phyloP scores from a whole-genome alignment of 1,284 basidiomycete species.

The Leccinum laetum region DNA sequence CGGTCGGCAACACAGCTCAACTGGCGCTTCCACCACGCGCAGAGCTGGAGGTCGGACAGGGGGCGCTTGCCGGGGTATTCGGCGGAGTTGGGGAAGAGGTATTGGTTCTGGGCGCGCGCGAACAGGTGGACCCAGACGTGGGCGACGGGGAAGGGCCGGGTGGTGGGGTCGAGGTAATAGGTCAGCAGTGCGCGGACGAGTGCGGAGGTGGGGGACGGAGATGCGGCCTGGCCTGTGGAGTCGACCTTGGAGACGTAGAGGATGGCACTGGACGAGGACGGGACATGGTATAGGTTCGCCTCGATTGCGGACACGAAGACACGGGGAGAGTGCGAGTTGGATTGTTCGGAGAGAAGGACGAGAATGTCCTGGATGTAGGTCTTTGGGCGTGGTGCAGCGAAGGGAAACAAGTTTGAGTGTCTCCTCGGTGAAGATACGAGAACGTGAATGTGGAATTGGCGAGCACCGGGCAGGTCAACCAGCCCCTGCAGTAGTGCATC shows the following conservation, averaged over 20 bases:
- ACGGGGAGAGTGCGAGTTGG: too few species aligned
- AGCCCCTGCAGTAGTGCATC: conserved; percentile 65
- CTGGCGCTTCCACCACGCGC: conserved; percentile 85
- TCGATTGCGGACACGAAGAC: too few species aligned
- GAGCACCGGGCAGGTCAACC: conserved; percentile 56
- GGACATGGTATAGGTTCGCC: too few species aligned
- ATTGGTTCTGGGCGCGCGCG: conserved; percentile 89
- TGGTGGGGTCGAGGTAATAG: conserved; percentile 69
- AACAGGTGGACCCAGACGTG: conserved; percentile 87
- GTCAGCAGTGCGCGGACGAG: conserved; percentile 63
- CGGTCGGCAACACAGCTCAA: conserved; percentile 53
- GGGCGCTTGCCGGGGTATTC: too few species aligned
- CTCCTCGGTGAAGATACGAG: conserved; percentile 74
- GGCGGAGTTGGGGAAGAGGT: too few species aligned
- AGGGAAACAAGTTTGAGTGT: conserved; percentile 73
- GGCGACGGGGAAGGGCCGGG: conserved; percentile 55
- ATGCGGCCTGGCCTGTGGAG: conserved; percentile 76
- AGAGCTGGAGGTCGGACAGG: too few species aligned
- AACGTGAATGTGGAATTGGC: conserved; percentile 73
- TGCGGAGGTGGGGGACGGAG: conserved; percentile 62
- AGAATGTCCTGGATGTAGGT: too few species aligned
- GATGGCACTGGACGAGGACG: conserved; percentile 48
- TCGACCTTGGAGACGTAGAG: conserved; percentile 96
- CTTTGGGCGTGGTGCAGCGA: too few species aligned
- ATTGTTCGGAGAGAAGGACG: too few species aligned